phyloP scores from a whole-genome alignment of 2,329 filamentous ascomycete genomes.

The Bipolaris victoriae region DNA sequence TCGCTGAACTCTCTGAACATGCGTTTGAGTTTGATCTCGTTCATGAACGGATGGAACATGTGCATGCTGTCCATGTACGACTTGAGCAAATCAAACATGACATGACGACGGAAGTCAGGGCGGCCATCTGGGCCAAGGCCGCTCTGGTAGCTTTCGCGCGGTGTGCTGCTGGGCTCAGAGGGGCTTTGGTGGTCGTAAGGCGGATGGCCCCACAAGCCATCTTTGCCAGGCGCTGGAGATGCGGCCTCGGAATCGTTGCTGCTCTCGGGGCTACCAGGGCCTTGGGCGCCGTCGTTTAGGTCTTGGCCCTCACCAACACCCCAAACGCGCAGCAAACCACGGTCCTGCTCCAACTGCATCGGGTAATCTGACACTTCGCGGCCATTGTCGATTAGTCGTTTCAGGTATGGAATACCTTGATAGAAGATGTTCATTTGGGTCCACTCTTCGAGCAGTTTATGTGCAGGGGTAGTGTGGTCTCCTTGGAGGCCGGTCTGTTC shows the following conservation, averaged over 20 bases:
- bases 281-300: slow-evolving; percentile 56
- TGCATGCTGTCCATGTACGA: slow-evolving; percentile 67
- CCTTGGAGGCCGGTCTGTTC: slow-evolving; percentile 65
- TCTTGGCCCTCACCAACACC: slow-evolving; percentile 79
- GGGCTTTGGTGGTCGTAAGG: slow-evolving; percentile 51
- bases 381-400: slow-evolving; percentile 74
- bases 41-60: slow-evolving; percentile 68
- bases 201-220: slow-evolving; percentile 58
- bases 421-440: slow-evolving; percentile 62
- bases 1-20: slow-evolving; percentile 59
- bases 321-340: slow-evolving; percentile 76
- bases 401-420: slow-evolving; percentile 52
- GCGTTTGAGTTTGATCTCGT: slow-evolving; percentile 58
- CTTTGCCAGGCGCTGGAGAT: slow-evolving; percentile 52
- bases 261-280: slow-evolving; percentile 41
- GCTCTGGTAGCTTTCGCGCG: slow-evolving; percentile 50
- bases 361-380: slow-evolving; percentile 68
- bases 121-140: slow-evolving; percentile 61
- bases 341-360: slow-evolving; percentile 73
- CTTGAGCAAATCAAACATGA: slow-evolving; percentile 57
- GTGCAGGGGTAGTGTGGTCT: slow-evolving; percentile 89
- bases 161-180: slow-evolving; percentile 26
- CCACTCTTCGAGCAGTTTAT: slow-evolving; percentile 74
- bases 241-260: slow-evolving; percentile 49
- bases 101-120: slow-evolving; percentile 60